Base-by-base conservation (phyloP, 371 early-diverging fungal species). In the Mortierella sp. region DNA sequence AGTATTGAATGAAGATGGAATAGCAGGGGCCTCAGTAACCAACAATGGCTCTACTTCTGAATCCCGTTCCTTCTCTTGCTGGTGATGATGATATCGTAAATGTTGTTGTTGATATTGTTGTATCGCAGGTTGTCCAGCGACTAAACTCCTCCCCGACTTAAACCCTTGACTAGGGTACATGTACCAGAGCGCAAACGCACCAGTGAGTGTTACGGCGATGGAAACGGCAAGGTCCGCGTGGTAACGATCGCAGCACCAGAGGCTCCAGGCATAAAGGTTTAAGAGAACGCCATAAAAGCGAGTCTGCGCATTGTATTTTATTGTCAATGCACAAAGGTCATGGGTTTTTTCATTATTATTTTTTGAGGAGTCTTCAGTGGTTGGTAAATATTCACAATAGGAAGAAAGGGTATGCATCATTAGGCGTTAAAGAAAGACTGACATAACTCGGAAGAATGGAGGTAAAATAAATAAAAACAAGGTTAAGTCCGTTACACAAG, bases 181-280 rank as follows among this genome's bases (percentile, higher is more conserved):
- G n/a, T 7, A 28, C 61, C 65, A 75, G 61, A 75, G 47, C 2
- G 69, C 13, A 48, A 52, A 32, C 28, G 38, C 55, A 1, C 76
- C 71, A 16, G 40, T 16, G 45, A 67, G 2, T 36, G 71, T 32
- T 41, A 71, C 32, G 36, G 21, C 24, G 38, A 58, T 0, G 0
- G 76, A 70, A 13, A 58, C 3, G 24, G 32, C 6, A 3, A 71
- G 53, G 40, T 53, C 36, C 5, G 63, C 48, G 0, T 32, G 71
- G 47, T 76, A 71, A 64, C 71, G 71, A 57, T 76, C 76, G 59
- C 76, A 76, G 53, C 67, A 76, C 71, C 70, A 70, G 13, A 71
- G 2, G 11, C 45, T 48, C 52, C 50, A 65, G 13, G 61, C 9
- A 47, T 70, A 67, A 0, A 70, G 24, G 15, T 48, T 50, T 11